A percentile compares a stretch with the other conserved stretches of the same genome.
These are phyloP conservation scores for Cunninghamia lanceolata DNA, from an alignment of 75 land plant species.

Conservation along the genomic window DNA sequence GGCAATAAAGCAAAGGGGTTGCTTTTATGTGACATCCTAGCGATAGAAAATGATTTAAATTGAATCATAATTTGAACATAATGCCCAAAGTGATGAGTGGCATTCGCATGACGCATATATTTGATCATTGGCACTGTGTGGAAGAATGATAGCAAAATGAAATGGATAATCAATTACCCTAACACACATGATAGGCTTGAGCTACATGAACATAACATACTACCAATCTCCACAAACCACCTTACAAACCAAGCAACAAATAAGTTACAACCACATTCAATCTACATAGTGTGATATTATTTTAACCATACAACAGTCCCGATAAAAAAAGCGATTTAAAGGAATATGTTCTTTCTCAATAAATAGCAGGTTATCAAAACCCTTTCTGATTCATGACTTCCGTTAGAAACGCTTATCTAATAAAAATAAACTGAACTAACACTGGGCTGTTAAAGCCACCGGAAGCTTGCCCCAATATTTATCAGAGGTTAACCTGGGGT, in stretches of 20 bases:
- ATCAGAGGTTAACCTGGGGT: background rate
- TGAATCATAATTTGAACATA: background rate
- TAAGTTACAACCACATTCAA: background rate
- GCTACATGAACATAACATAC: background rate
- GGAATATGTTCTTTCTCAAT: background rate
- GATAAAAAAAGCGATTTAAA: background rate
- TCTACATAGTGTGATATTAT: background rate
- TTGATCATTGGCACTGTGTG: slow-evolving; percentile 4
- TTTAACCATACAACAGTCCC: background rate
- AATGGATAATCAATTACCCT: background rate
- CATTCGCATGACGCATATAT: too few relatives aligned
- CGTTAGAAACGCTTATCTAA: too few relatives aligned
- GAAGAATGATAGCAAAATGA: background rate
- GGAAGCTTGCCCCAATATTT: background rate
- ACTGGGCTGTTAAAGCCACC: slow-evolving; percentile 1
- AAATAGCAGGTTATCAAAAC: too few relatives aligned
- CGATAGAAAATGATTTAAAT: too few relatives aligned
- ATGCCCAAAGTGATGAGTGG: background rate
- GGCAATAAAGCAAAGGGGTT: too few relatives aligned
- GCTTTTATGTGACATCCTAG: too few relatives aligned
- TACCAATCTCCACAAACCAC: background rate
- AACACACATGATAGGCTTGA: too few relatives aligned
- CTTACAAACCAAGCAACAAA: background rate
- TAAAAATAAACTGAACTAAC: too few relatives aligned
- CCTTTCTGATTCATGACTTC: too few relatives aligned